phyloP scores from a whole-genome alignment of 1,284 basidiomycete genomes.

The Exobasidium rhododendri region DNA sequence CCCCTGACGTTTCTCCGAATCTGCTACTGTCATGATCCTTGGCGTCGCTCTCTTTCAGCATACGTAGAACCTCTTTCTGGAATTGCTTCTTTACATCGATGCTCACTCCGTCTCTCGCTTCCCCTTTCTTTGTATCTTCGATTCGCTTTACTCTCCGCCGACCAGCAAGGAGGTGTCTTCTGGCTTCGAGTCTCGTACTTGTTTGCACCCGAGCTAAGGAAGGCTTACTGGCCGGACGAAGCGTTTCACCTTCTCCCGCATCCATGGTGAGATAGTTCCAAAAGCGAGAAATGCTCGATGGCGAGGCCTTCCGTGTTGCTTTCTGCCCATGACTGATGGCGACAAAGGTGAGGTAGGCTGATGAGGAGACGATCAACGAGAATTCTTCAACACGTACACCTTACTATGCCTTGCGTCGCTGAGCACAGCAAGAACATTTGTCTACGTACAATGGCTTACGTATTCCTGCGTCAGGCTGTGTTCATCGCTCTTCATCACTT shows the following conservation, averaged over 20 bases:
- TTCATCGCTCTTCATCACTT: slow-evolving; percentile 31
- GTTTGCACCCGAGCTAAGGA: slow-evolving; percentile 46
- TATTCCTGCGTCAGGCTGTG: not conserved
- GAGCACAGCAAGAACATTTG: too few species aligned
- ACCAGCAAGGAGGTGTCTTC: slow-evolving; percentile 56
- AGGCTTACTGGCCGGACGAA: slow-evolving; percentile 14
- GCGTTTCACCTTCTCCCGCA: not conserved
- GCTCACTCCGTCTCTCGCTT: slow-evolving; percentile 32
- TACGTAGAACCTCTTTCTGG: slow-evolving; percentile 30
- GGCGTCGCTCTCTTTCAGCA: not conserved
- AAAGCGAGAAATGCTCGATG: not conserved
- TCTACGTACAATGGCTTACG: slow-evolving; percentile 7
- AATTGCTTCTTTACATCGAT: slow-evolving; percentile 34
- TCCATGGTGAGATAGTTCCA: not conserved
- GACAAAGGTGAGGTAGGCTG: slow-evolving; percentile 56
- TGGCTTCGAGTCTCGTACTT: slow-evolving; percentile 49
- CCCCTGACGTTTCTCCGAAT: too few species aligned
- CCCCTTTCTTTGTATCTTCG: slow-evolving; percentile 32
- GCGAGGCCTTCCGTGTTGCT: not conserved
- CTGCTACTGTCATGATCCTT: not conserved
- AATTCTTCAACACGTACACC: too few species aligned
- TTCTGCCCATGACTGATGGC: slow-evolving; percentile 19
- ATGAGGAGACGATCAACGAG: too few species aligned
- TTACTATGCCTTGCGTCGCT: too few species aligned
- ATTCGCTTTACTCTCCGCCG: slow-evolving; percentile 52